Base-by-base conservation (phyloP, 2,329 filamentous ascomycete species). In the Tolypocladium endophyticum region DNA sequence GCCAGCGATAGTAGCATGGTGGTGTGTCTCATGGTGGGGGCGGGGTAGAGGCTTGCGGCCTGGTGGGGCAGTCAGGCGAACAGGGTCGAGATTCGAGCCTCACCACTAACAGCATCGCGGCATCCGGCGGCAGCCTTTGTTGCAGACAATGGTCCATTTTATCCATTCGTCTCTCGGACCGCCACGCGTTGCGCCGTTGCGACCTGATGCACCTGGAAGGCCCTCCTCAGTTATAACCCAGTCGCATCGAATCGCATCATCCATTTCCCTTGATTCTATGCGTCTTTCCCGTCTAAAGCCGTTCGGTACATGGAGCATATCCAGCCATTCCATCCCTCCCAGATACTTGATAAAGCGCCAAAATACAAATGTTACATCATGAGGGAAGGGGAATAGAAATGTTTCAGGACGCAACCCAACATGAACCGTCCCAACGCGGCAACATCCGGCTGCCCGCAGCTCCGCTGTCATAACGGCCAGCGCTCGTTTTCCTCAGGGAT, bases 371-470 rank as follows among this genome's bases (percentile, higher is more conserved):
- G 50, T n/a, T 36, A 33, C 50, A 52, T 12, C 28, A 33, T 7
- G 28, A 52, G 8, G 47, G 28, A 1, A 30, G 30, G 18, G 50
- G 23, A 33, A 35, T 28, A 53, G 45, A 50, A 20, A 33, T 30
- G 47, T 52, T 11, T 16, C 4, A 30, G 12, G 47, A 52, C 47
- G 25, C 16, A 52, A 20, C 45, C 23, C 45, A 16, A 47, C 45
- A 20, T 6, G 20, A 11, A 12, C 28, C 33, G n/a, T 1, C 45
- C 23, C 45, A 16, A 20, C 28, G 14, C 25, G 16, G 47, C 28
- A 12, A 52, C 47, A 53, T n/a, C 54, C 25, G 60, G 59, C 38
- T 63, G 59, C 57, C 59, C 20, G 59, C 59, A 59, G 57, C 59
- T 23, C 35, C 20, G 18, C 25, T 54, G n/a, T 35, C 38, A 20